Evolutionary conservation across 202 grass and related monocot species (phyloP), one percentile per base, ranked within the genome.

Genomic region (Bolboschoenoplectus hybrid): DNA sequence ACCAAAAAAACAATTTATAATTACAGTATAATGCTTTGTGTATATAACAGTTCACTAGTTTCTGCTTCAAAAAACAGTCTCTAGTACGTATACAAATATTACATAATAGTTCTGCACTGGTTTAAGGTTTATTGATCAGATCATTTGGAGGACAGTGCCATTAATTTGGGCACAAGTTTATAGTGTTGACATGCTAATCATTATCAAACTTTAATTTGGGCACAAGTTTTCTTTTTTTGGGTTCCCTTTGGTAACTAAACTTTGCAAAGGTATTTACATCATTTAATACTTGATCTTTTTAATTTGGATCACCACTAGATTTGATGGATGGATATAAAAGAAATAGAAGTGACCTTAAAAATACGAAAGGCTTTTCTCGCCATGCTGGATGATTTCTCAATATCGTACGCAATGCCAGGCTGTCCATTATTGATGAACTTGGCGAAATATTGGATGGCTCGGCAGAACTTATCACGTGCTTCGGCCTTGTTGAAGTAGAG

Each of bases 401-500:
- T 51, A n/a, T 83, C 63, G 0, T 83, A 51, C 4, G 63, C 45
- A 67, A 67, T 67, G 81, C 81, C 81, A 9, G 81, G 81, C 45
- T 83, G 58, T 52, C 81, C 81, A 67, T 83, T 83, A 16, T 51
- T 67, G 62, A 83, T 67, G 44, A 83, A 68, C 62, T 83, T 83
- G 44, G 43, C 44, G 3, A 47, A 64, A 52, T 83, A 83, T n/a
- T 83, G 81, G 19, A 83, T 83, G 13, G 81, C 81, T 52, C 81
- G 14, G 8, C 81, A 83, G 47, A 83, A 83, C 3, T 83, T 83
- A 50, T 83, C 81, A 0, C 81, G 81, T 12, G 81, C 81, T 83
- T 83, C 81, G 3, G 81, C 81, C 81, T 67, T 83, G 43, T 83
- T 83, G 81, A 83, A 83, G 14, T 67, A 83, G 6, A 83, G 63